Base-by-base conservation (phyloP, 2,329 filamentous ascomycete species). In the Aspergillus costaricaensis region DNA sequence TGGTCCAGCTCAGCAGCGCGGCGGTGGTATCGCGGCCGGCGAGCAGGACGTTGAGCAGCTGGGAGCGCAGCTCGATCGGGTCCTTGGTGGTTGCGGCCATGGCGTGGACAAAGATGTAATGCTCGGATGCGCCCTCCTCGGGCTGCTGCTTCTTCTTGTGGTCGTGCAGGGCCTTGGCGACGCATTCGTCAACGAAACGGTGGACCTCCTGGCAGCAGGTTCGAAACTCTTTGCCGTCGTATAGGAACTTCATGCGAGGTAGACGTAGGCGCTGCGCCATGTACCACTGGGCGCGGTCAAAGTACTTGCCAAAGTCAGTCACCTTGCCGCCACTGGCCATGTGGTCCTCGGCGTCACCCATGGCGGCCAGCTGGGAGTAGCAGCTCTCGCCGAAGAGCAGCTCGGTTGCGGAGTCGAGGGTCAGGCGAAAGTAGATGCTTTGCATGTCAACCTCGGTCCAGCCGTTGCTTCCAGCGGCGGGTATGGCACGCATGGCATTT, bases 371-470 rank as follows among this genome's bases (percentile, higher is more conserved):
- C 55, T 79, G 77, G 66, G 83, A 87, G 48, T 84, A 85, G 19
- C 92, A 88, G 64, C 90, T 90, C 62, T 87, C 82, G 3, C 93
- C 93, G 2, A 96, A 85, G 25, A 97, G 79, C 72, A 96, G 96
- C 68, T 96, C 90, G 0, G 92, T 96, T 1, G 91, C 87, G 5
- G 90, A 88, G 75, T 96, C 93, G 27, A 97, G 83, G 0, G 92
- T 93, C 70, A 88, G 89, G n/a, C 91, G 84, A 79, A 92, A 96
- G 77, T 96, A 89, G 57, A 96, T 80, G 62, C 92, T 86, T 64
- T 86, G 84, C 5, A 94, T 85, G 67, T 96, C 86, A 27, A 94
- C 79, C 8, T 85, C 81, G 5, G 75, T 76, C 76, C 76, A 78
- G 58, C 71, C 70, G 14, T 73, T 80, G 0, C 83, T 83, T 1